These are phyloP conservation scores for Phytophthora litchii DNA, from an alignment of 352 stramenopile genomes.

Conservation along the genomic window DNA sequence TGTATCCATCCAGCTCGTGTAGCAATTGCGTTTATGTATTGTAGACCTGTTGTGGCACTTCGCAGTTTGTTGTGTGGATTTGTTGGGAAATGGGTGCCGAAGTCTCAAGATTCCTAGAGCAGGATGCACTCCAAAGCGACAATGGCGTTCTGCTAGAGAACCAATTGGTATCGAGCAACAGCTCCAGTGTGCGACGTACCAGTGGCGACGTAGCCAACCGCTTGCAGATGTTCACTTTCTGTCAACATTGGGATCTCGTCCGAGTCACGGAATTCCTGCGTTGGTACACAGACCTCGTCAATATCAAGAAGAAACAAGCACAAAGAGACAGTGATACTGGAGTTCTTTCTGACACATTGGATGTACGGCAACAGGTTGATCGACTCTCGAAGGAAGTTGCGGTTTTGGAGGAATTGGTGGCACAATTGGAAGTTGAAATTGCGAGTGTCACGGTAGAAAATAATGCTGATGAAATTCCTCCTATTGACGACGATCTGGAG, in stretches of 20 bases:
- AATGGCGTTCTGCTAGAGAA: slow-evolving; percentile 51
- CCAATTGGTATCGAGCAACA: slow-evolving; percentile 13
- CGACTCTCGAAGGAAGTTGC: slow-evolving; percentile 37
- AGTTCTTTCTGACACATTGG: slow-evolving; percentile 30
- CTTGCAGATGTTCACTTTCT: slow-evolving; percentile 62
- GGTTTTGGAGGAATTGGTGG: slow-evolving; percentile 42
- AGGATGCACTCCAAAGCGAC: slow-evolving; percentile 43
- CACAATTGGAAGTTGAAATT: slow-evolving; percentile 53
- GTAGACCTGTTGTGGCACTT: not conserved
- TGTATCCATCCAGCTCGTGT: not conserved
- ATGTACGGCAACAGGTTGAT: slow-evolving; percentile 41
- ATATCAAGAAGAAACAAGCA: slow-evolving; percentile 17
- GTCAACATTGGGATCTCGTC: slow-evolving; percentile 60
- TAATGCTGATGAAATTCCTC: not conserved
- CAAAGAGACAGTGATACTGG: not conserved
- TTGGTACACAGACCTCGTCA: slow-evolving; percentile 59
- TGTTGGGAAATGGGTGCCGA: slow-evolving; percentile 43
- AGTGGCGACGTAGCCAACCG: slow-evolving; percentile 50
- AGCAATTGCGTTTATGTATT: not conserved
- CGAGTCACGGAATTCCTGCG: slow-evolving; percentile 57
- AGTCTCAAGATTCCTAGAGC: slow-evolving; percentile 47
- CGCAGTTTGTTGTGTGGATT: not conserved
- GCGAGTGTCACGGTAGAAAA: slow-evolving; percentile 10
- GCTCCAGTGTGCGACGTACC: slow-evolving; percentile 34
- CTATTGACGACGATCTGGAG: slow-evolving; percentile 15